Base-by-base conservation (phyloP, 169 alveolate species). In the Besnoitia besnoiti region DNA sequence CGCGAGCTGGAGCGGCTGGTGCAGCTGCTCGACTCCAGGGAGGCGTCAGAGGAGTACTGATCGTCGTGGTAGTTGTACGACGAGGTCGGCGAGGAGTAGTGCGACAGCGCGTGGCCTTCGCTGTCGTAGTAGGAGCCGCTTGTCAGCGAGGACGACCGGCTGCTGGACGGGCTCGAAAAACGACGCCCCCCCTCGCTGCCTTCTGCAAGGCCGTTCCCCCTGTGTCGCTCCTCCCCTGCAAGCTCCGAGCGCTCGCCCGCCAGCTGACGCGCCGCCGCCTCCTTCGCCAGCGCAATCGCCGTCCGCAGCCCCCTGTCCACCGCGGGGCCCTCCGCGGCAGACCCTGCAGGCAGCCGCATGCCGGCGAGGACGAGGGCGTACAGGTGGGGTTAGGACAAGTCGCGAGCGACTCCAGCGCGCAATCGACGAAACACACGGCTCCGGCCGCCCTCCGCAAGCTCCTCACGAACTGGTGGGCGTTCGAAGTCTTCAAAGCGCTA, bases 201-300 rank as follows among this genome's bases (percentile, higher is more conserved):
- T 4, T 30, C 37, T 44, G 88, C 47, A 33, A 8, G 42, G 14
- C 42, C 8, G 10, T 79, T 7, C 55, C 42, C 0, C 80, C 49
- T 73, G 46, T 75, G 92, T 76, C 50, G 59, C 50, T 88, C 73
- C 90, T 49, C 30, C 51, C 12, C 37, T 14, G 35, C 46, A 50
- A 19, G 0, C 55, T 39, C 46, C 59, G 5, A 35, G 55, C 35
- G 16, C 55, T 39, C 59, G 8, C 10, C 85, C 3, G 35, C 55
- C n/a, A 35, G 33, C n/a, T 35, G 85, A 4, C 59, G 46, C 19
- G 59, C 39, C 59, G 46, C 55, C 3, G 59, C 33, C 21, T 35
- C 49, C 16, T 27, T 19, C 55, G 85, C 85, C 40, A 24, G 55
- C 21, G 19, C 59, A 14, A 24, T 40, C 37, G 46, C 55, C 24